These are phyloP conservation scores for Gossypium sturtianum DNA, from an alignment of 345 rosid species.

Conservation along the genomic window DNA sequence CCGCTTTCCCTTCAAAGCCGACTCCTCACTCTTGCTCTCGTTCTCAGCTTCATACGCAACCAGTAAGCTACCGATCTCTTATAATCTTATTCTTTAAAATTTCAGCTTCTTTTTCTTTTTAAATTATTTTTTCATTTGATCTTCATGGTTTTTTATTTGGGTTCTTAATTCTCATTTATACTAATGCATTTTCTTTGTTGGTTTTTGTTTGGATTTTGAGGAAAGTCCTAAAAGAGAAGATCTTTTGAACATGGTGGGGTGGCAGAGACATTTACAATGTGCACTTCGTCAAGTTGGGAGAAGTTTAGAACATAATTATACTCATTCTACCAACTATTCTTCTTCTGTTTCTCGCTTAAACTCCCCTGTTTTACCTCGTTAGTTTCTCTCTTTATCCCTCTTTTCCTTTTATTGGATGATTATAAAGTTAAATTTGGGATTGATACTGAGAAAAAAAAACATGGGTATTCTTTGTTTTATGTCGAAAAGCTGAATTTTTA, in stretches of 20 bases:
- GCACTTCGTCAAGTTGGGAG: conserved; percentile 43
- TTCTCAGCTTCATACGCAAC: not conserved
- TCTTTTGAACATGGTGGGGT: conserved; percentile 47
- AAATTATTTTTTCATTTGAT: not conserved
- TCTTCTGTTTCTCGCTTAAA: conserved; percentile 22
- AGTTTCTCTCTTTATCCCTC: conserved; percentile 2
- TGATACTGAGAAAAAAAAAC: not conserved
- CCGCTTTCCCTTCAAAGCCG: not conserved
- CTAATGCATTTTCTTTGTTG: not conserved
- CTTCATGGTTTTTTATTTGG: not conserved
- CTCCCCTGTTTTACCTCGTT: conserved; percentile 35
- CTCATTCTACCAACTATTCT: conserved; percentile 19
- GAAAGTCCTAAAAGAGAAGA: conserved; percentile 2
- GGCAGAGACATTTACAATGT: conserved; percentile 64
- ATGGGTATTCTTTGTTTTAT: not conserved
- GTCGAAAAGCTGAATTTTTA: not conserved
- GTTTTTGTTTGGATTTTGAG: not conserved
- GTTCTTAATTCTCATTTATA: not conserved
- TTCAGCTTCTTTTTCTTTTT: not conserved
- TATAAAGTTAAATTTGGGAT: not conserved
- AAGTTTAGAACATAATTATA: conserved; percentile 30
- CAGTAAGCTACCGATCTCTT: not conserved
- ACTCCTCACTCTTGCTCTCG: not conserved
- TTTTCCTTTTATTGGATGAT: not conserved
- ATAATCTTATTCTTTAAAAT: not conserved